Evolutionary conservation across 352 stramenopile genomes (phyloP).

Genomic region (Pythium grandisporangium): DNA sequence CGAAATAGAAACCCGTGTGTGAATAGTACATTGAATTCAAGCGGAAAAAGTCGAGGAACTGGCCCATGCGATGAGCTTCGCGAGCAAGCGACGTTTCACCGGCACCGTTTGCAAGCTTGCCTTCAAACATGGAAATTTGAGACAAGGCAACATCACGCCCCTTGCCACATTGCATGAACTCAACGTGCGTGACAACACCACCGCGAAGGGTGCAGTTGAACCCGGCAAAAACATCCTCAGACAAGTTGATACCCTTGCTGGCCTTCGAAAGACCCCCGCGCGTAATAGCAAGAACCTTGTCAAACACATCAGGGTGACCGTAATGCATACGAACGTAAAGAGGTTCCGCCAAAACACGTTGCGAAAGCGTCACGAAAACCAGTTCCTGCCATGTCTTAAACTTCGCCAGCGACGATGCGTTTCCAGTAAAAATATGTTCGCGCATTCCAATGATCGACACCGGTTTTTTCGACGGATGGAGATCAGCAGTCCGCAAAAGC

Average conservation of each 20-base stretch:
- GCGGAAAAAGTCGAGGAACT: slow-evolving; percentile 83
- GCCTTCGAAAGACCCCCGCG: slow-evolving; percentile 71
- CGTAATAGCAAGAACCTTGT: slow-evolving; percentile 70
- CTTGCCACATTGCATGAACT: slow-evolving; percentile 86
- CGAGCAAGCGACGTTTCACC: slow-evolving; percentile 69
- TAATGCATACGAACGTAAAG: slow-evolving; percentile 80
- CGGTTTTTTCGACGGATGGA: slow-evolving; percentile 57
- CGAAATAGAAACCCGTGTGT: slow-evolving; percentile 82
- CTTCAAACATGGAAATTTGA: slow-evolving; percentile 85
- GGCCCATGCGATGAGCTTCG: slow-evolving; percentile 77
- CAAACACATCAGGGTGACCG: slow-evolving; percentile 76
- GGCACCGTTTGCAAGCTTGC: slow-evolving; percentile 76
- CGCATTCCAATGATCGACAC: slow-evolving; percentile 82
- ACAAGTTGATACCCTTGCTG: slow-evolving; percentile 80
- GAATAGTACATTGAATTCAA: slow-evolving; percentile 85
- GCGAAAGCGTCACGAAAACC: slow-evolving; percentile 77
- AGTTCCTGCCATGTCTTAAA: slow-evolving; percentile 84
- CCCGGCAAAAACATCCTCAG: slow-evolving; percentile 79
- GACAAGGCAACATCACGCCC: slow-evolving; percentile 76
- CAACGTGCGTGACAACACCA: slow-evolving; percentile 69
- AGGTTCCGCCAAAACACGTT: slow-evolving; percentile 68
- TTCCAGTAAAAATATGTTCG: slow-evolving; percentile 83
- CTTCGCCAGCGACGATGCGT: slow-evolving; percentile 73
- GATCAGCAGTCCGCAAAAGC: slow-evolving; percentile 56
- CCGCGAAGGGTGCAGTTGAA: slow-evolving; percentile 76